These are phyloP conservation scores for Agapanthus africanus DNA, from an alignment of 106 monocot genomes.

Conservation along the genomic window DNA sequence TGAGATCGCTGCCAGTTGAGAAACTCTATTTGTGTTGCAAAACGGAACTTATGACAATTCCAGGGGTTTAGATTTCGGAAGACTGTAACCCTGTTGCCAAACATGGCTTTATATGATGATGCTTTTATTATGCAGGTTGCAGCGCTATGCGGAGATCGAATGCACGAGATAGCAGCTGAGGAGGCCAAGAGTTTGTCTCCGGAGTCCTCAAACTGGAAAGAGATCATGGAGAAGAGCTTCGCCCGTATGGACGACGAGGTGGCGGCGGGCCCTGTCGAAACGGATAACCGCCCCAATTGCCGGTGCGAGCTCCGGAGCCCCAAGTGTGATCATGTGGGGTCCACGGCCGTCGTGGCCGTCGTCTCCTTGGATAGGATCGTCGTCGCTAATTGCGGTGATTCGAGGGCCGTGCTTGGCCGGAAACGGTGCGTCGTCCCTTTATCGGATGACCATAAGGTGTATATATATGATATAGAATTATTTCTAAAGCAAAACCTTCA, in stretches of 20 bases:
- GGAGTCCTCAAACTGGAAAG: conserved; percentile 29
- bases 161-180: conserved; percentile 60
- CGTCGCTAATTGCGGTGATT: conserved; percentile 82
- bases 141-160: conserved; percentile 46
- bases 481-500: too few species aligned
- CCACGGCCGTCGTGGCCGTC: conserved; percentile 73
- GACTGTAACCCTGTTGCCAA: too few species aligned
- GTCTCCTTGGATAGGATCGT: conserved; percentile 22
- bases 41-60: too few species aligned
- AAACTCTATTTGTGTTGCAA: not conserved
- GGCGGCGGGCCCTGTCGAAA: not conserved
- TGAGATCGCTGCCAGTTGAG: too few species aligned
- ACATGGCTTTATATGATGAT: too few species aligned
- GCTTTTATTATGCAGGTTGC: conserved; percentile 45
- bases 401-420: conserved; percentile 65
- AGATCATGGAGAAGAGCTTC: conserved; percentile 49
- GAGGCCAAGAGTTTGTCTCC: conserved; percentile 23
- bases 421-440: conserved; percentile 53
- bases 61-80: too few species aligned
- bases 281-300: conserved; percentile 20
- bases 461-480: too few species aligned
- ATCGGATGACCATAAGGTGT: conserved; percentile 78
- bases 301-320: conserved; percentile 43
- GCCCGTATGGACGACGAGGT: conserved; percentile 47
- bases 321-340: conserved; percentile 63